Conservation (phyloP, 352 stramenopile genomes). For the Thalassiosira delicatula region DNA sequence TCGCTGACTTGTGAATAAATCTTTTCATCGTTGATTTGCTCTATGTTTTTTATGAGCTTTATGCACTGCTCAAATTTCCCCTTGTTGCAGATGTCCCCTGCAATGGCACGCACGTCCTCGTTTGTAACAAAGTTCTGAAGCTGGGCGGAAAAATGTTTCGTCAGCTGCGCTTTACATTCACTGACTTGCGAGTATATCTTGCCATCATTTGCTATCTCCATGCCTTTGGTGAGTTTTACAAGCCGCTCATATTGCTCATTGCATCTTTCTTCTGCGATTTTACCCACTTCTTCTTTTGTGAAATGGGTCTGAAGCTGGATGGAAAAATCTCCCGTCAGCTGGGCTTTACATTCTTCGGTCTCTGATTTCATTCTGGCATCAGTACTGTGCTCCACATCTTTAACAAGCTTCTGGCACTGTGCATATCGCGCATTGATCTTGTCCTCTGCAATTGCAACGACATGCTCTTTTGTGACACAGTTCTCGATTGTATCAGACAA, state of each 20-base stretch:
- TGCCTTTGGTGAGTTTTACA: conserved; percentile 1
- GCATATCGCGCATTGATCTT: conserved; percentile 7
- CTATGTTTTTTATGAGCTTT: background rate
- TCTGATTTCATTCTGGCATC: background rate
- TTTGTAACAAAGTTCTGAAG: background rate
- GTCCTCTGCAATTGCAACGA: background rate
- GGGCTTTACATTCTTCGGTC: background rate
- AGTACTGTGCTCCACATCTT: background rate
- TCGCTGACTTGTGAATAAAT: background rate
- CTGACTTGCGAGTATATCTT: background rate
- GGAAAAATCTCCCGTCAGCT: background rate
- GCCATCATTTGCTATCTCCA: background rate
- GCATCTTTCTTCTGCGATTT: background rate
- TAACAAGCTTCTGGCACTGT: background rate
- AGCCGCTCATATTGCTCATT: background rate
- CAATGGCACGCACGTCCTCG: conserved; percentile 2
- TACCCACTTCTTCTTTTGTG: conserved; percentile 4
- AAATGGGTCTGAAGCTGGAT: background rate
- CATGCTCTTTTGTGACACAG: conserved; percentile 22
- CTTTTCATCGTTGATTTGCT: background rate
- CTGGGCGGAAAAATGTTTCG: background rate
- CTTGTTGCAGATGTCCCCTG: background rate
- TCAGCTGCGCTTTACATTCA: background rate
- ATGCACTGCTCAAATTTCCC: conserved; percentile 6
- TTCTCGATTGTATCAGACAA: background rate